Evolutionary conservation across 1,139 yeast genomes (phyloP), one percentile per base, ranked within the genome.

Genomic region (Nakaseomyces delphensis): DNA sequence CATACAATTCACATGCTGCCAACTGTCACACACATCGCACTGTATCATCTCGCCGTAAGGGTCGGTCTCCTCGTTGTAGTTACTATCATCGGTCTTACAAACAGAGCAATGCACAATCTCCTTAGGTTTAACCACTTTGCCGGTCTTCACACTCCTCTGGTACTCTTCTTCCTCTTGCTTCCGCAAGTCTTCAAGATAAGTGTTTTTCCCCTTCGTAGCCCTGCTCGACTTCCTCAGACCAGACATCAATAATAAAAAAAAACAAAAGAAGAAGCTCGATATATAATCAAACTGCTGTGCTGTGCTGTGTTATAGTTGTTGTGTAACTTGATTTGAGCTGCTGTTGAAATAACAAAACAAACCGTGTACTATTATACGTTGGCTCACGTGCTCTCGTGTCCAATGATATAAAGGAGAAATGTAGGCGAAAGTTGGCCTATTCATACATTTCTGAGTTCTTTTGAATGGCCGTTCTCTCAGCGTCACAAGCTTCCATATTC

Each of bases 1-100:
- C 74, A 83, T 74, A 62, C 96, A 86, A 43, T 63, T 67, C 28
- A 79, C 76, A 59, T 86, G 96, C 58, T 86, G 96, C 96, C 96
- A 86, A 10, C 86, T 77, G 43, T 71, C 63, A 59, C 96, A 86
- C 18, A 65, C 56, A 43, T 83, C 95, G 63, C 96, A 86, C 56
- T 82, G 84, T 27, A 83, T 76, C 89, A 84, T 83, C 28, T 73
- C 70, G 5, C 83, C 78, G 18, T 73, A 70, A 16, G 69, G 68
- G 48, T 80, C 87, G 4, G 71, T 74, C 1, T 71, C 79, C 44
- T 71, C 83, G 48, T 77, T 68, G 52, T 74, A 79, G 47, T 76
- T 79, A 11, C 70, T 76, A 52, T 81, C 79, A n/a, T 71, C 74
- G 4, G 83, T 67, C 3, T 80, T 81, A 61, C 87, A 80, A 0